Conservation (phyloP, 176 grass and related monocot genomes). For the maize (Zea mays) region Zm-B73-REFERENCE-NAM-5.0 NC_050097.1:3829501-3830000, state of each 20-base stretch:
- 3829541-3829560: not conserved
- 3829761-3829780: not conserved
- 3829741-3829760: not conserved
- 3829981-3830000: conserved; percentile 51
- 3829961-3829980: not conserved
- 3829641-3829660: conserved; percentile 1
- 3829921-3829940: not conserved
- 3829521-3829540: not conserved
- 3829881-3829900: conserved; percentile 41
- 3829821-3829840: conserved; percentile 42
- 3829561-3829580: not conserved
- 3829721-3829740: not conserved
- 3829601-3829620: conserved; percentile 12
- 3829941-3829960: not conserved
- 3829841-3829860: conserved; percentile 34
- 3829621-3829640: conserved; percentile 21
- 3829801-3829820: not conserved
- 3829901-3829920: not conserved
- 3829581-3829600: not conserved
- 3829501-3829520: not conserved
- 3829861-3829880: conserved; percentile 30
- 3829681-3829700: not conserved
- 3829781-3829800: not conserved
- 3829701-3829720: not conserved
- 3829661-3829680: not conserved